phyloP scores from a whole-genome alignment of 2,329 filamentous ascomycete genomes.

The Apiospora arundinis region DNA sequence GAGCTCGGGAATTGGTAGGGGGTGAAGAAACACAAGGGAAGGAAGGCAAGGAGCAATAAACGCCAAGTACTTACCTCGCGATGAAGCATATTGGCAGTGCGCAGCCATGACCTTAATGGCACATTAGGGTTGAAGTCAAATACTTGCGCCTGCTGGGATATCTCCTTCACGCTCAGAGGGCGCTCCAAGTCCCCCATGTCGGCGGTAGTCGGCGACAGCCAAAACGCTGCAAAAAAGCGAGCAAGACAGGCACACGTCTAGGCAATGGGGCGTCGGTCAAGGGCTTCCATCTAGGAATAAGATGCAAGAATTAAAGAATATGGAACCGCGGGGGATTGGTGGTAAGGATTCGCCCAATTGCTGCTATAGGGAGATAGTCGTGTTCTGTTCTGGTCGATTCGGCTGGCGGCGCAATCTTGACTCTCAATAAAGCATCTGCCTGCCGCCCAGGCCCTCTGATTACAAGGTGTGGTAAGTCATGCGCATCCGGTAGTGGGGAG shows the following conservation, averaged over 20 bases:
- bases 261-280: neutral
- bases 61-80: slow-evolving; percentile 68
- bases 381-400: neutral
- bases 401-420: slow-evolving; percentile 16
- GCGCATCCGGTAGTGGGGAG: neutral
- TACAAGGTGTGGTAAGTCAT: slow-evolving; percentile 17
- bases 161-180: slow-evolving; percentile 78
- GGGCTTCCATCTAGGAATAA: slow-evolving; percentile 24
- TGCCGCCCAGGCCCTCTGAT: slow-evolving; percentile 16
- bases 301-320: slow-evolving; percentile 21
- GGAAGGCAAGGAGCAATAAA: neutral
- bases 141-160: slow-evolving; percentile 75
- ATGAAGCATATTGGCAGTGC: slow-evolving; percentile 78
- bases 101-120: slow-evolving; percentile 79
- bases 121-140: slow-evolving; percentile 84
- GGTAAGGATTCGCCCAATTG: slow-evolving; percentile 5
- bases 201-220: neutral
- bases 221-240: neutral
- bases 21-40: neutral
- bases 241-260: slow-evolving; percentile 1
- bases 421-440: slow-evolving; percentile 13
- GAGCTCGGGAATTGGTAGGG: neutral
- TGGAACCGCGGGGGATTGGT: neutral
- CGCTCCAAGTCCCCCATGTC: slow-evolving; percentile 42
- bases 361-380: neutral